Evolutionary conservation across 2,329 filamentous ascomycete genomes (phyloP).

Genomic region (Biscogniauxia mediterranea): DNA sequence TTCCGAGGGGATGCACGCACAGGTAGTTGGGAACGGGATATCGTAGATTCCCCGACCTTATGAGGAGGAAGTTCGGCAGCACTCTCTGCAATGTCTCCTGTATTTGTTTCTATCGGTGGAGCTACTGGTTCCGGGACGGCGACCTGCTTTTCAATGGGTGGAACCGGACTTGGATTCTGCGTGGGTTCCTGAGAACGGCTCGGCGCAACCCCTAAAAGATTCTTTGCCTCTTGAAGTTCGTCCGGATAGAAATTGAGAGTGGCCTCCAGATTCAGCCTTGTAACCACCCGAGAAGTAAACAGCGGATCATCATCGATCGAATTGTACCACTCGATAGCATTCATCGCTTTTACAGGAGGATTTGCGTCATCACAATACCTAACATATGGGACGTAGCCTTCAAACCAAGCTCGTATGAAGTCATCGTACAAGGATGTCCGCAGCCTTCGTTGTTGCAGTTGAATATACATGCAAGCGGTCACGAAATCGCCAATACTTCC

Average conservation of each 20-base stretch:
- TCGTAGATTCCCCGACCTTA: neutral
- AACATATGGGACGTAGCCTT: constrained; percentile 33
- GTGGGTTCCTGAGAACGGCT: constrained; percentile 1
- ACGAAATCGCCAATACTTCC: constrained; percentile 32
- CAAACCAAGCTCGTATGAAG: constrained; percentile 34
- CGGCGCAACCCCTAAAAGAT: constrained; percentile 9
- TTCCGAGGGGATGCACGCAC: neutral
- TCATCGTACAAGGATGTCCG: constrained; percentile 35
- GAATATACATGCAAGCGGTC: constrained; percentile 31
- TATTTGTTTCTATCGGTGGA: neutral
- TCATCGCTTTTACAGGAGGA: constrained; percentile 21
- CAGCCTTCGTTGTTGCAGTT: constrained; percentile 24
- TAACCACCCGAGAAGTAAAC: constrained; percentile 30
- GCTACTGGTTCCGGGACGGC: neutral
- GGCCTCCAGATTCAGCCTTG: constrained; percentile 27
- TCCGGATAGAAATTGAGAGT: constrained; percentile 29
- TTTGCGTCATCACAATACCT: constrained; percentile 24
- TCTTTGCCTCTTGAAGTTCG: constrained; percentile 18
- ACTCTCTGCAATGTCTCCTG: neutral
- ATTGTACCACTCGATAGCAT: constrained; percentile 36
- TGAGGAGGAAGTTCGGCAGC: neutral
- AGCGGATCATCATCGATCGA: constrained; percentile 29
- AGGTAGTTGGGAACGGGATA: neutral
- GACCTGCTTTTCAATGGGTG: neutral
- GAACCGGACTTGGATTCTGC: neutral